phyloP scores from a whole-genome alignment of 2,329 filamentous ascomycete genomes.

The Fusarium albidum region DNA sequence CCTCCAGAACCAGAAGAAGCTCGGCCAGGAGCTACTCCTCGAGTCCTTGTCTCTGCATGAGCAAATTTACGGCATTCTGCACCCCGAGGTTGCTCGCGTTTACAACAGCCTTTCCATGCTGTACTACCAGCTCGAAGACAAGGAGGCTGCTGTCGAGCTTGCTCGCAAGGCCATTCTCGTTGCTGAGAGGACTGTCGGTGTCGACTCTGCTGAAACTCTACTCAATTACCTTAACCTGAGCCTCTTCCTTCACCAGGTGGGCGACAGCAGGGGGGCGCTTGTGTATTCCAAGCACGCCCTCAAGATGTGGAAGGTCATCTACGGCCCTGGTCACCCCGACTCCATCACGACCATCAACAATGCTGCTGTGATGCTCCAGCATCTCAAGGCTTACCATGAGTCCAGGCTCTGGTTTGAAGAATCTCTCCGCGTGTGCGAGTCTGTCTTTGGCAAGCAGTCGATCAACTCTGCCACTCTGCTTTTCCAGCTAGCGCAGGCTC shows the following conservation, averaged over 20 bases:
- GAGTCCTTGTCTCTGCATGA: conserved; percentile 96
- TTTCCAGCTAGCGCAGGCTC: conserved; percentile 95
- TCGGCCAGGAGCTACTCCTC: conserved; percentile 94
- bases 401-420: conserved; percentile 97
- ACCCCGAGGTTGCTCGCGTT: conserved; percentile 93
- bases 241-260: conserved; percentile 90
- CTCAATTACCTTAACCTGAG: conserved; percentile 96
- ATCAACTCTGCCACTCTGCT: conserved; percentile 94
- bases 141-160: conserved; percentile 92
- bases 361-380: conserved; percentile 96
- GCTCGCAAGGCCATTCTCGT: conserved; percentile 97
- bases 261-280: conserved; percentile 88
- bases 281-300: conserved; percentile 91
- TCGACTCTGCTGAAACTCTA: conserved; percentile 93
- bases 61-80: conserved; percentile 97
- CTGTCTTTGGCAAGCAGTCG: conserved; percentile 86
- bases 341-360: conserved; percentile 99
- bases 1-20: conserved; percentile 91
- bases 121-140: conserved; percentile 98
- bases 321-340: conserved; percentile 91
- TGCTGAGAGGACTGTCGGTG: conserved; percentile 89
- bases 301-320: conserved; percentile 96
- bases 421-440: conserved; percentile 87
- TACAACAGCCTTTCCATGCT: conserved; percentile 96
- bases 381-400: conserved; percentile 92